Percentiles rank a stretch among this genome's conserved stretches.
Evolutionary conservation across 2,329 filamentous ascomycete species (phyloP).

Genomic region (Arthrobotrys pseudoclavata): DNA sequence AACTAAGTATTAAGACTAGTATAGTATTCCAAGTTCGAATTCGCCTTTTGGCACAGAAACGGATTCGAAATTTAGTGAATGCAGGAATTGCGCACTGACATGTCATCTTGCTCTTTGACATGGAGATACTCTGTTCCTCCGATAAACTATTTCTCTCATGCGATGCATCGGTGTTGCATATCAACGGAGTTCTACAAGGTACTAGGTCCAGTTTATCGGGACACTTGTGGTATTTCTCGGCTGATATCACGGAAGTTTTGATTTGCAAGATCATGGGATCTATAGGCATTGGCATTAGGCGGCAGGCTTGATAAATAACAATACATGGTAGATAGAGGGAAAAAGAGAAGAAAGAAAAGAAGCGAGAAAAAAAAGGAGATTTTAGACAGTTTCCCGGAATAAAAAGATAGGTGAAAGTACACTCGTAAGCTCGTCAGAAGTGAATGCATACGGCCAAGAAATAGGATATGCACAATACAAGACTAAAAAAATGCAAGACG

Average conservation of each 20-base stretch:
- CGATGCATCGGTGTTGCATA: neutral
- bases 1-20: neutral
- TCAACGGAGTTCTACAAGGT: slow-evolving; percentile 4
- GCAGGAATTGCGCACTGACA: slow-evolving; percentile 28
- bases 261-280: slow-evolving; percentile 35
- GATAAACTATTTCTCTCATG: neutral
- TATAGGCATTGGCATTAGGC: slow-evolving; percentile 37
- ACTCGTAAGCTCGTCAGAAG: slow-evolving; percentile 31
- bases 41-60: slow-evolving; percentile 6
- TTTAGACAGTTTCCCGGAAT: slow-evolving; percentile 21
- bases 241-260: slow-evolving; percentile 51
- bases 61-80: slow-evolving; percentile 8
- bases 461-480: slow-evolving; percentile 17
- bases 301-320: slow-evolving; percentile 24
- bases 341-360: neutral
- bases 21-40: no score
- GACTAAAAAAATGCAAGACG: slow-evolving; percentile 18
- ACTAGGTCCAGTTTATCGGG: neutral
- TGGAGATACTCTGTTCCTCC: neutral
- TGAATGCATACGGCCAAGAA: slow-evolving; percentile 23
- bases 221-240: slow-evolving; percentile 18
- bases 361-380: neutral
- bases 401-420: slow-evolving; percentile 13
- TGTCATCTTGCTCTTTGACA: neutral
- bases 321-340: slow-evolving; percentile 4